These are phyloP conservation scores for Monosporozyma yasuniensis DNA, from an alignment of 805 yeast genomes.

Conservation along the genomic window DNA sequence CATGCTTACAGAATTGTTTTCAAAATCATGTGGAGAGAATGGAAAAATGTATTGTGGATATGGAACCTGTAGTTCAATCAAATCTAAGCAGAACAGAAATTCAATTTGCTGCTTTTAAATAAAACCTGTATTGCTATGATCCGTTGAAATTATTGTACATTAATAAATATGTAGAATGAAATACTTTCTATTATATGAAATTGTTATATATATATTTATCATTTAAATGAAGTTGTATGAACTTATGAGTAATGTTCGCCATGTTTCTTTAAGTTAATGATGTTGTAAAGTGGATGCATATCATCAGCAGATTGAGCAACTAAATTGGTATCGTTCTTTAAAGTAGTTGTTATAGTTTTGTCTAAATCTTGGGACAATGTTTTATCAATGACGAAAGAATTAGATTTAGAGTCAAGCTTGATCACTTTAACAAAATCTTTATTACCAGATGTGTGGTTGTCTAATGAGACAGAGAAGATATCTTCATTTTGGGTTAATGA, in stretches of 20 bases:
- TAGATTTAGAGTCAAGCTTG: conserved; percentile 12
- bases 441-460: conserved; percentile 18
- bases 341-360: conserved; percentile 15
- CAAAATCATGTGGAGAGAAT: conserved; percentile 21
- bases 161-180: neutral
- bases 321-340: conserved; percentile 23
- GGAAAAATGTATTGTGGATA: conserved; percentile 22
- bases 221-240: neutral
- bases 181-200: neutral
- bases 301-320: conserved; percentile 32
- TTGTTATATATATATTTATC: neutral
- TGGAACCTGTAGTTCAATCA: conserved; percentile 25
- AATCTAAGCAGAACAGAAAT: conserved; percentile 24
- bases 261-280: conserved; percentile 47
- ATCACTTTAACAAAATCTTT: conserved; percentile 15
- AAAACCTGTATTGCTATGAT: neutral
- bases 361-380: conserved; percentile 14
- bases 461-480: conserved; percentile 30
- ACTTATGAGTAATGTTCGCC: conserved; percentile 39
- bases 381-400: conserved; percentile 18
- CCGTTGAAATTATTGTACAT: neutral
- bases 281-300: conserved; percentile 42
- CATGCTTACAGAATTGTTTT: conserved; percentile 28
- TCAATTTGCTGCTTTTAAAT: conserved; percentile 29
- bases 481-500: conserved; percentile 26